Conservation (phyloP, 495 filamentous ascomycete genomes). For the Jackrogersella multiformis region DNA sequence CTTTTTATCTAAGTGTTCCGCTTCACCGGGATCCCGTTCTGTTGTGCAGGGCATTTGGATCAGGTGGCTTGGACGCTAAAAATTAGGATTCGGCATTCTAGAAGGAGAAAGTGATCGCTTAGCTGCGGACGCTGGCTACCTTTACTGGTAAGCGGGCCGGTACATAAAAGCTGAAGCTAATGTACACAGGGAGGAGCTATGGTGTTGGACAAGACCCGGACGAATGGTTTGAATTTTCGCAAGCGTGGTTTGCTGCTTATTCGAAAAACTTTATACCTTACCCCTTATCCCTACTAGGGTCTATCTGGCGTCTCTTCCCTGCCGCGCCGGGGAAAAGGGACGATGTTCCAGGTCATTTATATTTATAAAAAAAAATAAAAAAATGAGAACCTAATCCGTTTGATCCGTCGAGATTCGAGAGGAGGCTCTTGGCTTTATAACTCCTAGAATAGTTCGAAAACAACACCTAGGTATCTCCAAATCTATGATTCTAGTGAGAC, state of each 20-base stretch:
- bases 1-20: too few species aligned
- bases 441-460: not conserved
- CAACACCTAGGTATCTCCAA: not conserved
- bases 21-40: slow-evolving; percentile 16
- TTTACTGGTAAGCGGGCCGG: slow-evolving; percentile 5
- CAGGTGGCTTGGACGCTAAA: slow-evolving; percentile 23
- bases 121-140: slow-evolving; percentile 2
- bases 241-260: slow-evolving; percentile 4
- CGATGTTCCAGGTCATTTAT: slow-evolving; percentile 32
- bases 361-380: slow-evolving; percentile 31
- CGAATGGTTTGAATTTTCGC: slow-evolving; percentile 28
- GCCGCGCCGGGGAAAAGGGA: slow-evolving; percentile 41
- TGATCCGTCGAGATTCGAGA: slow-evolving; percentile 3
- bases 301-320: slow-evolving; percentile 17
- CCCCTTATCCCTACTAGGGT: slow-evolving; percentile 18
- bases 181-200: not conserved
- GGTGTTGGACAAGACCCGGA: slow-evolving; percentile 26
- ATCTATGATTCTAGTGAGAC: not conserved
- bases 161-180: slow-evolving; percentile 10
- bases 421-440: slow-evolving; percentile 20
- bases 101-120: slow-evolving; percentile 36
- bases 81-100: slow-evolving; percentile 24
- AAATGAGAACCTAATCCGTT: too few species aligned
- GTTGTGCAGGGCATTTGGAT: slow-evolving; percentile 19
- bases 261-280: not conserved